Evolutionary conservation across 2,329 filamentous ascomycete species (phyloP).

Genomic region (Neophaeococcomyces aloes): DNA sequence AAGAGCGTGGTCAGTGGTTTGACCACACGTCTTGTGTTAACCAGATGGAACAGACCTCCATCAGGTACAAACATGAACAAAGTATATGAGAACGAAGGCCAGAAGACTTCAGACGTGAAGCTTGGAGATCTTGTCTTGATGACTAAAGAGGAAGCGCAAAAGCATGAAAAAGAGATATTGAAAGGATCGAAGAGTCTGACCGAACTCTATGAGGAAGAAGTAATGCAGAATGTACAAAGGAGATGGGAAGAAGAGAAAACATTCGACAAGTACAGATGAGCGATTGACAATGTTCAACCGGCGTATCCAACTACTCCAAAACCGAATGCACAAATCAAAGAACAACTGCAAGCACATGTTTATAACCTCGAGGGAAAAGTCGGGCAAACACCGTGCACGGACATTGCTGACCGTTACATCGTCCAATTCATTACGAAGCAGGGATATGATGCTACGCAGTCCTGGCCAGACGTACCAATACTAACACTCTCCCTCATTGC

Average conservation of each 20-base stretch:
- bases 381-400: too few species aligned
- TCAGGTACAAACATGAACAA: conserved; percentile 52
- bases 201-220: conserved; percentile 62
- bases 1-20: conserved; percentile 75
- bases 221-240: conserved; percentile 56
- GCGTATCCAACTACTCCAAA: too few species aligned
- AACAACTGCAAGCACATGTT: too few species aligned
- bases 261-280: conserved; percentile 39
- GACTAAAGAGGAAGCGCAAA: conserved; percentile 75
- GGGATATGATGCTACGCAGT: too few species aligned
- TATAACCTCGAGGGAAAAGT: too few species aligned
- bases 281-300: not conserved
- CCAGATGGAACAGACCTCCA: conserved; percentile 64
- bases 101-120: conserved; percentile 62
- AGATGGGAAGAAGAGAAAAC: conserved; percentile 57
- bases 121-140: conserved; percentile 71
- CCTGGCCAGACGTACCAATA: too few species aligned
- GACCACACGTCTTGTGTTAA: conserved; percentile 65
- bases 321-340: too few species aligned
- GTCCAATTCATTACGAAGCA: too few species aligned
- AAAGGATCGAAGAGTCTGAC: conserved; percentile 56
- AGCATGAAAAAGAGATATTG: conserved; percentile 71
- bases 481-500: too few species aligned
- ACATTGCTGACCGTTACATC: too few species aligned
- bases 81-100: conserved; percentile 50